Percentiles rank a stretch among this genome's conserved stretches.
Evolutionary conservation across 306 rosid genomes (phyloP).

Genomic region (Hippophae rhamnoides): DNA sequence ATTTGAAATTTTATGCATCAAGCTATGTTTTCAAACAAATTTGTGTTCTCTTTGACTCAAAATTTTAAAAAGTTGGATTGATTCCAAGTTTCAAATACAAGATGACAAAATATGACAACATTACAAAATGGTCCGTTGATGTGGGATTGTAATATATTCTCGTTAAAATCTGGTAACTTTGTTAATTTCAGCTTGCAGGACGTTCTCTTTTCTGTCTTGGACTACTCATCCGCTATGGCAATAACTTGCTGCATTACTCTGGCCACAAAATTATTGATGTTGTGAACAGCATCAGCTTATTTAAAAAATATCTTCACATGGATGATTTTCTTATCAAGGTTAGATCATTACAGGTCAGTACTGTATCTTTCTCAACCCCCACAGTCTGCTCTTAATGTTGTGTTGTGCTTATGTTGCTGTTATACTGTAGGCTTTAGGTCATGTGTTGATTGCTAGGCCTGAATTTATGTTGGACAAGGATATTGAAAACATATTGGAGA

Average conservation of each 20-base stretch:
- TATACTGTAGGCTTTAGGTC: slow-evolving; percentile 81
- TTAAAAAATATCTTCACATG: slow-evolving; percentile 52
- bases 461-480: slow-evolving; percentile 82
- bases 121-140: neutral
- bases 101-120: too few species aligned
- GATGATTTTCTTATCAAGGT: slow-evolving; percentile 66
- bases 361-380: slow-evolving; percentile 6
- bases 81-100: too few species aligned
- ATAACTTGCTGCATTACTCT: slow-evolving; percentile 46
- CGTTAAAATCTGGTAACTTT: slow-evolving; percentile 4
- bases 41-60: too few species aligned
- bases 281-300: slow-evolving; percentile 49
- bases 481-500: slow-evolving; percentile 73
- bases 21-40: too few species aligned
- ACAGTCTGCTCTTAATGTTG: slow-evolving; percentile 6
- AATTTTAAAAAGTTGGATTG: too few species aligned
- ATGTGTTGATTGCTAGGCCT: slow-evolving; percentile 84
- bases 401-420: slow-evolving; percentile 24
- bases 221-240: slow-evolving; percentile 84
- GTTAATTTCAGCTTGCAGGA: slow-evolving; percentile 56
- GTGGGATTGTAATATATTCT: neutral
- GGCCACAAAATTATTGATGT: slow-evolving; percentile 40
- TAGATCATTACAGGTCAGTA: slow-evolving; percentile 79
- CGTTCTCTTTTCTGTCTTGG: slow-evolving; percentile 95
- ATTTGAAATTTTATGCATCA: too few species aligned